Conservation (phyloP, 106 monocot species). For the Hemerocallis citrina region DNA sequence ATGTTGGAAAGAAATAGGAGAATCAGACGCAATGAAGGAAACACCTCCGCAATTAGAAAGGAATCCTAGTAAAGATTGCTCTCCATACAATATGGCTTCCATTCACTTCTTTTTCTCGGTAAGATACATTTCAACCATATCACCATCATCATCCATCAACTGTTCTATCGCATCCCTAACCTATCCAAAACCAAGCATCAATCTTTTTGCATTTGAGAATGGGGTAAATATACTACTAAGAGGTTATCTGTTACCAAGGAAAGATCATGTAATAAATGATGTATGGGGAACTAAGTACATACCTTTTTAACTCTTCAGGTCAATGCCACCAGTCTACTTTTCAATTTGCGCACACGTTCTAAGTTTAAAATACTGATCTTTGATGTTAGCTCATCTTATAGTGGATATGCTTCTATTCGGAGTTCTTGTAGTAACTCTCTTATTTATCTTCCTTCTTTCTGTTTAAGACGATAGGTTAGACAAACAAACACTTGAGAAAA, state of each 20-base stretch:
- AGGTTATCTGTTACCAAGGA: not conserved
- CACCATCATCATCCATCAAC: slow-evolving; percentile 73
- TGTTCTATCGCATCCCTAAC: slow-evolving; percentile 72
- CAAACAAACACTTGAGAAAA: too few species aligned
- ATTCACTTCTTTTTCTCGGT: slow-evolving; percentile 49
- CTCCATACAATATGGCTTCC: slow-evolving; percentile 39
- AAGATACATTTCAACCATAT: slow-evolving; percentile 76
- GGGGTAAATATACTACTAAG: not conserved
- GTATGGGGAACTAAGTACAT: not conserved
- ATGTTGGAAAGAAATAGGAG: slow-evolving; percentile 52
- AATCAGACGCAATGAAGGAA: slow-evolving; percentile 48
- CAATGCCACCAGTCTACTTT: too few species aligned
- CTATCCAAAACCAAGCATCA: too few species aligned
- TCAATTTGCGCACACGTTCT: too few species aligned
- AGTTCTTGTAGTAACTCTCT: too few species aligned
- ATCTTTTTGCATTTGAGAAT: too few species aligned
- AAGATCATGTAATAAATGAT: too few species aligned
- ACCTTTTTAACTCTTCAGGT: slow-evolving; percentile 58
- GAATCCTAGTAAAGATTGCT: slow-evolving; percentile 27
- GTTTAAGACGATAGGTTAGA: too few species aligned
- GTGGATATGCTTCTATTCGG: slow-evolving; percentile 78
- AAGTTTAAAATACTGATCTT: too few species aligned
- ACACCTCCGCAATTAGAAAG: slow-evolving; percentile 13
- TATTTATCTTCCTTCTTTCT: too few species aligned
- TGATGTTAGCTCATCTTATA: slow-evolving; percentile 79